Percentiles rank a stretch among this genome's conserved stretches.
Evolutionary conservation across 2,329 filamentous ascomycete genomes (phyloP).

Genomic region (Nigrograna mackinnonii): DNA sequence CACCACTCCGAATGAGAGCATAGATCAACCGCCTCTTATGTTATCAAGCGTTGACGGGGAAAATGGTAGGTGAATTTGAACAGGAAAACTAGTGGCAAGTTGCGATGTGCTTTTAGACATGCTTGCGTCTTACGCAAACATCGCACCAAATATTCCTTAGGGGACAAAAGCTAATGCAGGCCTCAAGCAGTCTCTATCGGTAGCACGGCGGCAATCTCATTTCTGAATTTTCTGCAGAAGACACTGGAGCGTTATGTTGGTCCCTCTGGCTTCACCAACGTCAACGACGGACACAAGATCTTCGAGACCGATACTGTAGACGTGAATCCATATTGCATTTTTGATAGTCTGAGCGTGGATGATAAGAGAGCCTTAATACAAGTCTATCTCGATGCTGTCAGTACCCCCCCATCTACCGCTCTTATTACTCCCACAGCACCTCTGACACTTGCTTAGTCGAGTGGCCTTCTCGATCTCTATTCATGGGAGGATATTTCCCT

Average conservation of each 20-base stretch:
- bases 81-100: too few species aligned
- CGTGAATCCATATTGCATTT: constrained; percentile 23
- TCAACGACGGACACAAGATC: constrained; percentile 56
- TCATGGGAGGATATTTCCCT: constrained; percentile 25
- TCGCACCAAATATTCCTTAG: not conserved
- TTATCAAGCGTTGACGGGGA: constrained; percentile 58
- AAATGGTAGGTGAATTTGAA: constrained; percentile 38
- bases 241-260: constrained; percentile 56
- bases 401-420: constrained; percentile 20
- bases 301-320: constrained; percentile 51
- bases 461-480: constrained; percentile 46
- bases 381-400: constrained; percentile 38
- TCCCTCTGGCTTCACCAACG: constrained; percentile 58
- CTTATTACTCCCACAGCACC: constrained; percentile 20
- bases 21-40: constrained; percentile 43
- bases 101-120: not conserved
- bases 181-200: constrained; percentile 55
- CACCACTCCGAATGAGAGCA: constrained; percentile 10
- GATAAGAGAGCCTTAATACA: constrained; percentile 33
- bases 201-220: constrained; percentile 59
- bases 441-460: constrained; percentile 33
- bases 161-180: too few species aligned
- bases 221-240: constrained; percentile 57
- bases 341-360: constrained; percentile 32
- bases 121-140: too few species aligned